Evolutionary conservation across 805 yeast genomes (phyloP).

Genomic region (Candida jianshihensis): DNA sequence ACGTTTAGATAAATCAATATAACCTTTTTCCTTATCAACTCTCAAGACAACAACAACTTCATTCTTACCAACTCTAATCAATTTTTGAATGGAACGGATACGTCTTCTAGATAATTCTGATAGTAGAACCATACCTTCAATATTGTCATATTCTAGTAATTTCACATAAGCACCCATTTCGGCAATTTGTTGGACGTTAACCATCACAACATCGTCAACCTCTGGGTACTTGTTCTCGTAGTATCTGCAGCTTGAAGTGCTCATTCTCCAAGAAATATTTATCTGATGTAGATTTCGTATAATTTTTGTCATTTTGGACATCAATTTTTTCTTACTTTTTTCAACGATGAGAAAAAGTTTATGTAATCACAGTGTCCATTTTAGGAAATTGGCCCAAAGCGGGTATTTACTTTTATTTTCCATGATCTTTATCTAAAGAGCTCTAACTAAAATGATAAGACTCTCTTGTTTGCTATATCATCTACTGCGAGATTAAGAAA

Average conservation of each 20-base stretch:
- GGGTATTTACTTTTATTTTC: no score
- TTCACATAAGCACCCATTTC: slow-evolving; percentile 99
- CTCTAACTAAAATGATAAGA: no score
- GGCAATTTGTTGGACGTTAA: slow-evolving; percentile 95
- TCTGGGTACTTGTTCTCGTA: slow-evolving; percentile 98
- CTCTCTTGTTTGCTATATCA: no score
- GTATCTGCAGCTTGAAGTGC: slow-evolving; percentile 87
- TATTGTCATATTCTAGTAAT: slow-evolving; percentile 92
- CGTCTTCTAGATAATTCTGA: slow-evolving; percentile 98
- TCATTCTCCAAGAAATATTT: slow-evolving; percentile 37
- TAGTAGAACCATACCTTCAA: slow-evolving; percentile 96
- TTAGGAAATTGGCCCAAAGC: no score
- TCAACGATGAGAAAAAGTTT: no score
- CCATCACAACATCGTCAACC: slow-evolving; percentile 98
- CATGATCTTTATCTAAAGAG: no score
- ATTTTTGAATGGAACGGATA: slow-evolving; percentile 94
- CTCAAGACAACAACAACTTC: slow-evolving; percentile 97
- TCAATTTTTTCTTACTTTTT: no score
- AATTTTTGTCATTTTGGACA: no score
- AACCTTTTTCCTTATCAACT: slow-evolving; percentile 98
- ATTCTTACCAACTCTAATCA: slow-evolving; percentile 96
- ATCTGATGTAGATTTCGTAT: no score
- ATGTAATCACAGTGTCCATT: no score
- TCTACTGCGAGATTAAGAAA: no score
- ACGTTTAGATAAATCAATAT: slow-evolving; percentile 95